These are phyloP conservation scores for Lactuca saligna DNA, from an alignment of 129 eudicot genomes.

Conservation along the genomic window DNA sequence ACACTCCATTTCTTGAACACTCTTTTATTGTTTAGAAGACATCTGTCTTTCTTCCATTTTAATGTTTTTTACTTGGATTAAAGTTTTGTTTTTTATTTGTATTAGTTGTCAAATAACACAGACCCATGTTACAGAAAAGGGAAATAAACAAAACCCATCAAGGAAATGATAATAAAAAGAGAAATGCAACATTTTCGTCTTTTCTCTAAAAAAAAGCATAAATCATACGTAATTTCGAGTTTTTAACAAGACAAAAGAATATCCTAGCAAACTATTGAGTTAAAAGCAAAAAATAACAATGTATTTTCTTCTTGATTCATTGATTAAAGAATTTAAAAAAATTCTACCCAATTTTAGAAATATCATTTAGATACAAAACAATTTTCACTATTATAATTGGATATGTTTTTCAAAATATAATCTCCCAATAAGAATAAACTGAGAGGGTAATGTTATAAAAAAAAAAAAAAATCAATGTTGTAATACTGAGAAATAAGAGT, in stretches of 20 bases:
- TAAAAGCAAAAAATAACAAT: too few relatives aligned
- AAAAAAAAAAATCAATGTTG: too few relatives aligned
- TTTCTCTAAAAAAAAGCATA: background rate
- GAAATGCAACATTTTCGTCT: background rate
- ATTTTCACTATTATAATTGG: too few relatives aligned
- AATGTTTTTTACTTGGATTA: background rate
- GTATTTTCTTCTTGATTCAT: too few relatives aligned
- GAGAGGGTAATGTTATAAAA: too few relatives aligned
- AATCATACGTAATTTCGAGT: background rate
- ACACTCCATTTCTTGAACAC: slow-evolving; percentile 37
- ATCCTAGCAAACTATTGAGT: background rate
- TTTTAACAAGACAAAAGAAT: background rate
- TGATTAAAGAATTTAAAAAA: too few relatives aligned
- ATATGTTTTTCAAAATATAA: too few relatives aligned
- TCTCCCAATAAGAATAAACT: too few relatives aligned
- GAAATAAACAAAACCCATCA: slow-evolving; percentile 22
- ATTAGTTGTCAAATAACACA: background rate
- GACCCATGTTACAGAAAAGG: background rate
- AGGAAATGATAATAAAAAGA: background rate
- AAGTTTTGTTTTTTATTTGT: background rate
- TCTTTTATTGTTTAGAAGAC: slow-evolving; percentile 13
- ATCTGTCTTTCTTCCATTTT: slow-evolving; percentile 5
- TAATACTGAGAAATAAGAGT: too few relatives aligned
- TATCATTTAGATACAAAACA: too few relatives aligned
- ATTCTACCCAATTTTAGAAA: too few relatives aligned